Base-by-base conservation (phyloP, 2,329 filamentous ascomycete species). In the Pseudopithomyces chartarum region DNA sequence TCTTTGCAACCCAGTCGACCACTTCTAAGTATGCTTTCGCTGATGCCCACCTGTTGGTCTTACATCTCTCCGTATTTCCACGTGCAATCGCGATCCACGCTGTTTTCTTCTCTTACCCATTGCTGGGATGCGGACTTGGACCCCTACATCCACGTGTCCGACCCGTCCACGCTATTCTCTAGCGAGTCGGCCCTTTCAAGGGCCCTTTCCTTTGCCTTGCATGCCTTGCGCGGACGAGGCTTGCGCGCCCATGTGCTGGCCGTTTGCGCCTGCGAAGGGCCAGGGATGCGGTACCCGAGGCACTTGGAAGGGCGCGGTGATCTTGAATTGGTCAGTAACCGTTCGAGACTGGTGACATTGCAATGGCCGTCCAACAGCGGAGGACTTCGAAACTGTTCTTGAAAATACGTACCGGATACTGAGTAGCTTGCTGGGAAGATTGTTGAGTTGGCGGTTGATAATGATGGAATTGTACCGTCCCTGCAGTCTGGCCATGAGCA, bases 251-350 rank as follows among this genome's bases (percentile, higher is more conserved):
- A 51, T 22, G 6, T 39, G 33, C 38, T 51, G 23, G 13, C 38
- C 23, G n/a, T 38, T 42, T 15, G 33, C 38, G 5, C 48, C 38
- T 13, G 38, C 48, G 8, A 43, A 51, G 6, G 48, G 54, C 57
- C 50, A 56, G n/a, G 54, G 42, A 19, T 53, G 34, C 34, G 51
- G 51, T 19, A 58, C 49, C 7, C 56, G 42, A 6, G 56, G 56
- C 13, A 58, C 45, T 47, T 58, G 52, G 45, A 58, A 58, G 6
- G 56, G 56, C 7, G 56, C 56, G 17, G 56, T 58, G 17, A 58
- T 55, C 20, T 40, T 17, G 8, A 40, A 17, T 5, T 5, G 4
- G n/a, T 40, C 34, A 36, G 15, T 13, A 13, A n/a, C 12, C 13
- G 6, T 36, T 11, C 5, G 11, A 3, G 11, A 36, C 3, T 36